Base-by-base conservation (phyloP, 176 grass and related monocot genomes). In the Pontederia paniculata region DNA sequence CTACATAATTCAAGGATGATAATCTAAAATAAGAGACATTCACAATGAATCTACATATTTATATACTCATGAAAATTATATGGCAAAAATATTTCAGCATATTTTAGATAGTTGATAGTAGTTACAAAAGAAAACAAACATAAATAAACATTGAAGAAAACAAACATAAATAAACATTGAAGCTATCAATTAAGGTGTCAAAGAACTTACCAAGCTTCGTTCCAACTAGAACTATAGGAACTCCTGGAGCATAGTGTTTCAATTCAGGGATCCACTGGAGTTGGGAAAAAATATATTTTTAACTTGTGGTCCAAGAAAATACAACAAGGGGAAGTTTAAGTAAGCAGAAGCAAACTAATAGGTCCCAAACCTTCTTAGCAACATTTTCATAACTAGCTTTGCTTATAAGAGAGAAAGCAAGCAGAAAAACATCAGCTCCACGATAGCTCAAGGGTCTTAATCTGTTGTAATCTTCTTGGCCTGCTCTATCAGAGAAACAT, bases 221-320 rank as follows among this genome's bases (percentile, higher is more conserved):
- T 56, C 78, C 78, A 21, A 75, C 71, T 53, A 80, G 71, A 70
- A 80, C 70, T 42, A 80, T 57, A 28, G 78, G 71, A 25, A 75
- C 78, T 16, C 71, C 71, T 28, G 71, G 77, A 15, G 77, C 70
- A 57, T 74, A 80, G 22, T 75, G 78, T 25, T 62, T 69, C 68
- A 80, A 46, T 44, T 80, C 78, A 69, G 71, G 71, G 21, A 62
- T 62, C 59, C 59, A 62, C 44, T 62, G 9, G 21, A 66, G 19
- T 2, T 10, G 9, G 22, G 51, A 4, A 15, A 62, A 46, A 13
- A 0, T 12, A 6, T 44, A n/a, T 12, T n/a, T n/a, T n/a, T 44
- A 15, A 43, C 6, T 4, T 18, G 13, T 11, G 21, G 37, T 20
- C 21, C 9, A 47, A 46, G 46, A 9, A 22, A 45, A 62, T 9